Base-by-base conservation (phyloP, 805 yeast species). In the Hanseniaspora opuntiae region DNA sequence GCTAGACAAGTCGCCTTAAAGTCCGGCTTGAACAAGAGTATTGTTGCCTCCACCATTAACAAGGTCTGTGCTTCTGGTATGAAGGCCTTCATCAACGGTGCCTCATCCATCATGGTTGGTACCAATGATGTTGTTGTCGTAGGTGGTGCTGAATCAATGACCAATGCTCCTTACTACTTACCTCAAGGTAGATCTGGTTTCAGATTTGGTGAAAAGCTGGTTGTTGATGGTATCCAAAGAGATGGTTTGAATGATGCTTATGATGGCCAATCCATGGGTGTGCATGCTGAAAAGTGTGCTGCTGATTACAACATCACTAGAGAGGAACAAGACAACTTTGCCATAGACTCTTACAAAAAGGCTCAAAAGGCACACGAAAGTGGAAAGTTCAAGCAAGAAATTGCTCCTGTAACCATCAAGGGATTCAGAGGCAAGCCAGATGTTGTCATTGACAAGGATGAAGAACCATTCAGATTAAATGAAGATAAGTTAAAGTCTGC, bases 131-230 rank as follows among this genome's bases (percentile, higher is more conserved):
- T 93, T 56, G 93, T 93, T 45, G 84, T 93, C 59, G 94, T 93
- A 35, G 98, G 97, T 61, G 98, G 98, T 65, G 93, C 96, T 61
- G 98, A 93, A 72, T 84, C 95, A 55, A 90, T 93, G 98, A 75
- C 96, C 56, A 90, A 93, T 67, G 79, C 89, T 36, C 98, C 98
- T 53, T 90, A 89, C 76, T 90, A 90, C 67, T 65, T 86, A 54
- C 93, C 95, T 55, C 66, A 79, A 55, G 88, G 93, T 42, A 84
- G 99, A 72, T 64, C 73, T 45, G 97, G 97, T 61, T 81, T 87
- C 61, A 84, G 90, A 74, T 93, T 80, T 64, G 98, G 99, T 62
- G 90, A 86, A 58, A 70, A 81, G 52, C 60, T 74, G 22, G 61
- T 90, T 58, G 80, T 89, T 47, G 99, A 93, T 66, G 97, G 96